Evolutionary conservation across 805 yeast genomes (phyloP).

Genomic region (Diddensiella santjacobensis): DNA sequence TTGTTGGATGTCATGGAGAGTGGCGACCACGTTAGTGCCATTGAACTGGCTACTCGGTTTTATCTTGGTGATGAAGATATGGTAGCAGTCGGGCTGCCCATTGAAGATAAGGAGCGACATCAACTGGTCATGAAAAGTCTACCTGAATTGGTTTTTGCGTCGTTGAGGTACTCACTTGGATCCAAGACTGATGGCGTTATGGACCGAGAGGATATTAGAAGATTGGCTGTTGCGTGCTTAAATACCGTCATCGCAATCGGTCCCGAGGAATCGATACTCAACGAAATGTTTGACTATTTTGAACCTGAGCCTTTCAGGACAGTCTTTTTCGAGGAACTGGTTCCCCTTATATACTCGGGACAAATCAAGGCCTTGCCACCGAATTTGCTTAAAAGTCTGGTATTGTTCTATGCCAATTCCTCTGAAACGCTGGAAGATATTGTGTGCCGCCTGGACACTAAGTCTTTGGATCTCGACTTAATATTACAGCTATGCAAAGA

Average conservation of each 20-base stretch:
- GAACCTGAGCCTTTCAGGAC: conserved; percentile 33
- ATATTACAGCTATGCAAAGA: conserved; percentile 60
- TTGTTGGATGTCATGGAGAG: conserved; percentile 46
- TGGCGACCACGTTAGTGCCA: conserved; percentile 52
- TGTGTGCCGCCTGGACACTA: conserved; percentile 64
- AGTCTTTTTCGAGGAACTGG: conserved; percentile 51
- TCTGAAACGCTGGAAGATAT: conserved; percentile 59
- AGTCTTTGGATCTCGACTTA: conserved; percentile 71
- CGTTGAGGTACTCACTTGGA: conserved; percentile 42
- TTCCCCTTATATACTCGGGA: conserved; percentile 47
- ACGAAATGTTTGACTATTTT: conserved; percentile 44
- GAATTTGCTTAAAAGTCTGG: conserved; percentile 55
- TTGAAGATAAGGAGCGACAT: conserved; percentile 42
- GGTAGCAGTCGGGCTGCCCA: conserved; percentile 56
- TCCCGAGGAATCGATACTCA: conserved; percentile 34
- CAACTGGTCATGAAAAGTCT: conserved; percentile 49
- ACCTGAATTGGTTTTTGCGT: conserved; percentile 53
- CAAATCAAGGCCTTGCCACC: conserved; percentile 57
- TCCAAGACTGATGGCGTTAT: conserved; percentile 24
- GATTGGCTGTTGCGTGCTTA: conserved; percentile 39
- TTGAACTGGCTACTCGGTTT: conserved; percentile 51
- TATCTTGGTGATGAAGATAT: conserved; percentile 50
- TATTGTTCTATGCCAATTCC: conserved; percentile 44
- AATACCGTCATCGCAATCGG: conserved; percentile 40
- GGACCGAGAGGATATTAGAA: conserved; percentile 26